Evolutionary conservation across 306 rosid genomes (phyloP), one percentile per base, ranked within the genome.

Genomic region (Prinsepia uniflora): DNA sequence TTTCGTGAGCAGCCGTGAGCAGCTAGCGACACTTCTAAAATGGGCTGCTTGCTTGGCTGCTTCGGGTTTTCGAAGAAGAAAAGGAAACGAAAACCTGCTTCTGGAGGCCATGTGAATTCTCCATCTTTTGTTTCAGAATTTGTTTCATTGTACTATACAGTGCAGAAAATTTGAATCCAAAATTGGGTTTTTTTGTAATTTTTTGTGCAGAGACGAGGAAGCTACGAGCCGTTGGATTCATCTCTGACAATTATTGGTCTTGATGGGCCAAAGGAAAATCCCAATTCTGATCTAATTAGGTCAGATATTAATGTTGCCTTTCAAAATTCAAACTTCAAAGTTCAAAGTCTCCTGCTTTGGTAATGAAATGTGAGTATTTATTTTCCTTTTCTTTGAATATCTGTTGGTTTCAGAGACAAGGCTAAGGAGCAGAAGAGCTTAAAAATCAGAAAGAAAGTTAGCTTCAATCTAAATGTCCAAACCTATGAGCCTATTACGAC

Each of bases 21-120:
- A 22, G 66, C 56, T 59, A 39, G 18, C 5, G 40, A 4, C 43
- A 20, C 58, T 55, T 60, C 52, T n/a, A 18, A 41, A n/a, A 89
- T 89, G 99, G 97, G 95, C 67, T 94, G 97, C 55, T 94, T 94
- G 72, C 92, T 91, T 53, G 86, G 76, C 60, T 91, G 97, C 75
- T 89, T 94, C 63, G 90, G 91, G 52, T 75, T 91, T 30, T 73
- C 92, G 41, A 80, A 84, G 79, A 88, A 86, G 66, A 74, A 87
- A 49, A 91, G 34, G 70, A 84, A 88, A 8, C 82, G 85, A 79
- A 79, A 84, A 76, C 74, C 85, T 6, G 68, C 78, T 22, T 44
- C 40, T 36, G 66, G 59, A 30, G 41, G 69, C 80, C 88, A 82
- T 57, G 97, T 89, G 81, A 76, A 63, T 42, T 67, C 72, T 44